Base-by-base conservation (phyloP, 2,329 filamentous ascomycete genomes). In the Scedosporium apiospermum region DNA sequence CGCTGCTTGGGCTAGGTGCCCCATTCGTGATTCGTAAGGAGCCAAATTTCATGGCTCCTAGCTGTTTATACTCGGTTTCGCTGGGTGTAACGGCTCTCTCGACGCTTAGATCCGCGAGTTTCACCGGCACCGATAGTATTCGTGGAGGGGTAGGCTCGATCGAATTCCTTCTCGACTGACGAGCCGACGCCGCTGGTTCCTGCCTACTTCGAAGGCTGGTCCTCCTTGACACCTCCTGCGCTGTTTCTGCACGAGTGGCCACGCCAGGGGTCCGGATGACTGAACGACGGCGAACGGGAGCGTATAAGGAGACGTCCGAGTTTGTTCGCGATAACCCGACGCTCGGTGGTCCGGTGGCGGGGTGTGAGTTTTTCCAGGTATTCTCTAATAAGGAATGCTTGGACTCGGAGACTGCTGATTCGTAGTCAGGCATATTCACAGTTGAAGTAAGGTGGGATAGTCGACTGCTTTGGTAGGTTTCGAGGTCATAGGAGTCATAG, bases 21-120 rank as follows among this genome's bases (percentile, higher is more conserved):
- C 83, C 85, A 70, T 88, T 88, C 23, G 77, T 86, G 63, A 88
- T 87, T 42, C 83, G 80, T 59, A 88, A 68, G 1, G 83, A 83
- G 2, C 86, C 86, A 61, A 86, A 79, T 68, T 85, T 85, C 69
- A 86, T 87, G 10, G 78, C 82, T 3, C 85, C 85, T 38, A 84
- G 79, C 57, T 86, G 83, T 64, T 77, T 77, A 67, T 87, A 87
- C n/a, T 82, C 79, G 30, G 76, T 71, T 26, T 86, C 84, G 49
- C 74, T 80, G 0, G 85, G 74, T 7, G 75, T 76, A 14, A 69
- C 67, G 6, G 69, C 70, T 42, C 73, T 68, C 23, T 71, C 69
- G 38, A 27, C 64, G 62, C 16, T 69, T 62, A 63, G 57, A 41
- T 64, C 26, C 51, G 59, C 60, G 67, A 63, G 49, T 60, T 61